Evolutionary conservation across 1,139 yeast species (phyloP).

Genomic region (Yamadazyma siamensis): DNA sequence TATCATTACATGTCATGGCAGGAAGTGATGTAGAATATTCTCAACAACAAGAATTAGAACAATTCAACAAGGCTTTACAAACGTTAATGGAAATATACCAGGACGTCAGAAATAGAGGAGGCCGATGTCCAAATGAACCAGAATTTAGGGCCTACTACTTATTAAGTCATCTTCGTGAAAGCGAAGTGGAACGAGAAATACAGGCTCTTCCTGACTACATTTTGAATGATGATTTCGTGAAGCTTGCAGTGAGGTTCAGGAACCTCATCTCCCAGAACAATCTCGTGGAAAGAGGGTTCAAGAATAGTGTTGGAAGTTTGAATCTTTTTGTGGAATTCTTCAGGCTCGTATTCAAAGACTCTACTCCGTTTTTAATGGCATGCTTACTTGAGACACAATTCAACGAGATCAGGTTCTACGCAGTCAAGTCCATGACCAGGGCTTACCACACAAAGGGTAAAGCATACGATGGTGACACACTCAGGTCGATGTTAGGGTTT

Average conservation of each 20-base stretch:
- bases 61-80: conserved; percentile 86
- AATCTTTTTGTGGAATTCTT: conserved; percentile 69
- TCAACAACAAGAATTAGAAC: conserved; percentile 94
- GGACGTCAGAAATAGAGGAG: conserved; percentile 71
- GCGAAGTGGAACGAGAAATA: conserved; percentile 76
- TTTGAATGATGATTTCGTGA: conserved; percentile 55
- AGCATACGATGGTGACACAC: conserved; percentile 50
- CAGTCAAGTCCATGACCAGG: conserved; percentile 64
- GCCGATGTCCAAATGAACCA: conserved; percentile 77
- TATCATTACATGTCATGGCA: conserved; percentile 85
- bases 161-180: conserved; percentile 75
- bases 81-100: conserved; percentile 85
- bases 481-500: conserved; percentile 61
- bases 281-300: conserved; percentile 54
- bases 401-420: conserved; percentile 74
- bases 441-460: conserved; percentile 71
- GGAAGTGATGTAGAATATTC: conserved; percentile 75
- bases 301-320: conserved; percentile 57
- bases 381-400: conserved; percentile 80
- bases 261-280: conserved; percentile 64
- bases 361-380: conserved; percentile 66
- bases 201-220: conserved; percentile 65
- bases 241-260: conserved; percentile 68
- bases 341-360: conserved; percentile 41
- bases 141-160: conserved; percentile 90